These are phyloP conservation scores for Cupressus sempervirens DNA, from an alignment of 75 land plant genomes.

Conservation along the genomic window DNA sequence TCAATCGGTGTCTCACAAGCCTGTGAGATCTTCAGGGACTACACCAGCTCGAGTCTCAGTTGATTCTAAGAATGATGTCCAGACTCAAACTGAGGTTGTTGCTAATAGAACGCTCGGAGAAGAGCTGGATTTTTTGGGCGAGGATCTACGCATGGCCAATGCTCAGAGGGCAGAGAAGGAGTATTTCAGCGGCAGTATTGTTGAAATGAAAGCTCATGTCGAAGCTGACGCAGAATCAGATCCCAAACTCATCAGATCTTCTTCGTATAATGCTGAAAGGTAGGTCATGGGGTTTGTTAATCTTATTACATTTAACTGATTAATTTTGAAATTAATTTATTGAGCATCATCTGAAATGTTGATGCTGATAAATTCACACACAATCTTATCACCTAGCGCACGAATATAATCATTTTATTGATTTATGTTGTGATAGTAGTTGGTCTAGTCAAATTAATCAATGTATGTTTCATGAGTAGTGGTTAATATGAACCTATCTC, in stretches of 20 bases:
- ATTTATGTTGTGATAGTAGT: too few species aligned
- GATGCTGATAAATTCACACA: too few species aligned
- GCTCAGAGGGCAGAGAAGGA: constrained; percentile 47
- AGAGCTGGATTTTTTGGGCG: constrained; percentile 46
- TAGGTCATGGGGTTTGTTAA: background rate
- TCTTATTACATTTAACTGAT: too few species aligned
- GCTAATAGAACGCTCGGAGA: constrained; percentile 11
- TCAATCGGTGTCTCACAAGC: background rate
- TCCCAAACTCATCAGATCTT: constrained; percentile 43
- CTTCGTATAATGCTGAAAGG: constrained; percentile 65
- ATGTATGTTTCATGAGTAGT: too few species aligned
- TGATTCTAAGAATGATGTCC: background rate
- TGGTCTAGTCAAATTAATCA: too few species aligned
- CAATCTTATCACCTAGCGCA: too few species aligned
- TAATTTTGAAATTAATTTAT: too few species aligned
- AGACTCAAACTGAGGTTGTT: background rate
- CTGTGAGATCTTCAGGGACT: background rate
- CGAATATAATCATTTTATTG: too few species aligned
- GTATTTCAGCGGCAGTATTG: constrained; percentile 75
- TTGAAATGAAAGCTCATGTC: constrained; percentile 23
- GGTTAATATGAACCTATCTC: too few species aligned
- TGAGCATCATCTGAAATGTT: too few species aligned
- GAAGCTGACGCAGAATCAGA: constrained; percentile 10
- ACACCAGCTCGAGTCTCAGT: background rate
- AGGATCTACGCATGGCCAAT: constrained; percentile 51